Evolutionary conservation across 2,329 filamentous ascomycete species (phyloP), one percentile per base, ranked within the genome.

Genomic region (Ophiostoma sp.): DNA sequence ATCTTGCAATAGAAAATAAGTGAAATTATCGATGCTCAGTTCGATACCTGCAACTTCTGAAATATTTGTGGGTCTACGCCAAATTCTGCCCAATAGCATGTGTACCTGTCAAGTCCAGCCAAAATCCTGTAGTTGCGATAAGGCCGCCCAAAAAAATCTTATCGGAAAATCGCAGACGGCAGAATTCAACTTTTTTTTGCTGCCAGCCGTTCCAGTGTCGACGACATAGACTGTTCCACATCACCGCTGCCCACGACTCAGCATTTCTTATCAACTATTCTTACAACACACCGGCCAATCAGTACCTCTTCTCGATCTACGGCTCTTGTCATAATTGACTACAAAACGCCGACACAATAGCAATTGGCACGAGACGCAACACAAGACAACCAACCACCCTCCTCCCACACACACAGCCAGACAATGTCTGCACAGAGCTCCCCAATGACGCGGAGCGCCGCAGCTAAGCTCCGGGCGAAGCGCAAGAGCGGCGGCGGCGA

Each of bases 391-490:
- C n/a, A 36, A n/a, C 12, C 52, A 39, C 3, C 15, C 15, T 48
- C 42, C 15, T 48, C 42, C 9, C 52, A 48, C 22, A 57, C 45
- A 31, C 33, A 71, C 17, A 64, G 25, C 11, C n/a, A 17, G 11
- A 71, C n/a, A 19, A 74, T 74, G 73, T 68, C 73, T 4, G 61
- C 71, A 33, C 68, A 73, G 52, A 69, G 22, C 42, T 74, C 71
- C 4, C 73, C 73, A 17, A 57, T 71, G 68, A 73, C 73, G 3
- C 73, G 73, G 50, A 70, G 68, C 42, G 73, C 73, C 42, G 64
- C 70, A 8, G 69, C 73, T 25, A 74, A 73, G 69, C 71, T 71
- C 17, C 73, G 69, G 42, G 28, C 71, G 19, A 74, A 74, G 72
- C 70, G 71, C 69, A 74, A 71, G 72, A 55, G 70, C 61, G 61